A percentile compares a stretch with the other conserved stretches of the same genome.
Evolutionary conservation across 2,329 filamentous ascomycete species (phyloP).

Genomic region (Lachnellula arida): DNA sequence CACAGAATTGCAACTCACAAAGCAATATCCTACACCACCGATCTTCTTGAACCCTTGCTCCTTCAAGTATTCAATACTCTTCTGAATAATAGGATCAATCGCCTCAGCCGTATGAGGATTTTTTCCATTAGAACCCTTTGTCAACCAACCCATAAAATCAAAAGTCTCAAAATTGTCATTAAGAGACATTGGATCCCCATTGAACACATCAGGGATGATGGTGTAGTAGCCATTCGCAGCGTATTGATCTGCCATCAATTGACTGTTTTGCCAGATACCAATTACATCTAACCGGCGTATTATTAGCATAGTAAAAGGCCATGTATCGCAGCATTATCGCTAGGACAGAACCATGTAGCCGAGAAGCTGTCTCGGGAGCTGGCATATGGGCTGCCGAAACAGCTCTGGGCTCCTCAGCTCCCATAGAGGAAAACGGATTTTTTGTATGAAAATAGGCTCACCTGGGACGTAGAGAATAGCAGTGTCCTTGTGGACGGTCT

Average conservation of each 20-base stretch:
- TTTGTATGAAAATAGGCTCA: too few relatives aligned
- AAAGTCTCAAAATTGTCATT: conserved; percentile 41
- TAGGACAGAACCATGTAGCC: too few relatives aligned
- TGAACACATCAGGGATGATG: conserved; percentile 67
- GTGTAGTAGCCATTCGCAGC: conserved; percentile 54
- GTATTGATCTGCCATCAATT: conserved; percentile 69
- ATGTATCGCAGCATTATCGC: too few relatives aligned
- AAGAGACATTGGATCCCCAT: conserved; percentile 56
- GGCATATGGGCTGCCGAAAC: too few relatives aligned
- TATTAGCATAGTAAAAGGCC: too few relatives aligned
- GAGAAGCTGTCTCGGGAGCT: too few relatives aligned
- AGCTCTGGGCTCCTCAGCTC: too few relatives aligned
- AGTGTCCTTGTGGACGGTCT: conserved; percentile 26
- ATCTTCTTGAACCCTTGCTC: conserved; percentile 54
- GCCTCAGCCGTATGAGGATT: conserved; percentile 29
- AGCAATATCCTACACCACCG: conserved; percentile 68
- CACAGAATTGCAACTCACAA: conserved; percentile 32
- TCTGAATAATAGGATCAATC: conserved; percentile 39
- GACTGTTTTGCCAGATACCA: conserved; percentile 45
- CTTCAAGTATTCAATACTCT: conserved; percentile 53
- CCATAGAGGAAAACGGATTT: too few relatives aligned
- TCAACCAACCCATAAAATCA: conserved; percentile 45
- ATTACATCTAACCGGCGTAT: conserved; percentile 22
- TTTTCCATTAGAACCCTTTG: conserved; percentile 27
- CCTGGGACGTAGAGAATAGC: conserved; percentile 29